Base-by-base conservation (phyloP, 1,139 yeast species). In the Lodderomyces metapsilosis region DNA sequence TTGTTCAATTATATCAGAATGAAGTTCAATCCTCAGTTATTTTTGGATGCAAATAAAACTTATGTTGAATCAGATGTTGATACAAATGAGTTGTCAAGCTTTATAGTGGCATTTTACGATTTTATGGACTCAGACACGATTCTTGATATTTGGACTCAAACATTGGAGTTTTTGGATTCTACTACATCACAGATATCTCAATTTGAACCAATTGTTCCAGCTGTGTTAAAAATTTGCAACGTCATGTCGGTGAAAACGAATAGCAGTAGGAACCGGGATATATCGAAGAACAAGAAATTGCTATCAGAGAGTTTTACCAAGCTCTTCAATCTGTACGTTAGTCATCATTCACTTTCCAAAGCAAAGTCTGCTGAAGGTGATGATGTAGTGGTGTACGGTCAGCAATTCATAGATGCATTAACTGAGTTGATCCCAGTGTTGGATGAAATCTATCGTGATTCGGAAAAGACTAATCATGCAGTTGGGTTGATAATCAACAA, bases 71-170 rank as follows among this genome's bases (percentile, higher is more conserved):
- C 64, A 61, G 5, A 56, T 2, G 55, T 81, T 4, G 51, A 67
- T 5, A 78, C 68, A 11, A 60, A 55, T 20, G 71, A 68, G 10
- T 55, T 82, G 2, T 65, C 78, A 1, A 55, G 53, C 4, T 86
- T 87, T 52, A 57, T 86, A 45, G 71, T 80, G 6, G 66, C 64
- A 0, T 89, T 89, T 56, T 64, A 83, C 16, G 66, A 66, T 6
- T 76, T 88, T 0, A 66, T 91, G 34, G 95, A 87, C 47, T 75
- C 74, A 47, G 95, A 88, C 51, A 80, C 88, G 0, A 66, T 88
- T 27, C 87, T 83, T 43, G 96, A 89, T 45, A 72, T 88, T 20
- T 88, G 91, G 83, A 59, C 59, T 15, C 75, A 74, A 20, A 68
- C 82, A 17, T 63, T 78, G 35, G 62, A 60, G 5, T 88, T 87